Base-by-base conservation (phyloP, 106 monocot species). In the Dendrobium officinale region DNA sequence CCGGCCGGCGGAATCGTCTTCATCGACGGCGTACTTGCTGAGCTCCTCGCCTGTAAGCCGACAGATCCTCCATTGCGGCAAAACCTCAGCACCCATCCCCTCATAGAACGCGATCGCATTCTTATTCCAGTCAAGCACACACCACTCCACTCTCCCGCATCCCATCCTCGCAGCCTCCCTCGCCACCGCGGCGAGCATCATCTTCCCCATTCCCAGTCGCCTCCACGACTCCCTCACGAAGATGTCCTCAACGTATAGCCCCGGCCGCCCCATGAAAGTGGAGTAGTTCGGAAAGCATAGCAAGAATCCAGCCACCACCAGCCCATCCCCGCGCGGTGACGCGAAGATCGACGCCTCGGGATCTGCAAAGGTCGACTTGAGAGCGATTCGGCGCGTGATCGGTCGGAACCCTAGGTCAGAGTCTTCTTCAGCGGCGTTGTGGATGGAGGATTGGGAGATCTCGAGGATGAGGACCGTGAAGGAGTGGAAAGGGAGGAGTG, bases 391-490 rank as follows among this genome's bases (percentile, higher is more conserved):
- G 37, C 75, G 79, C 68, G 78, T 15, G 81, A 85, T 78, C 11
- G 89, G 80, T 31, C 72, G 7, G 81, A 82, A 89, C 9, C 18
- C 51, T 41, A 19, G 64, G 43, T 67, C 64, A 9, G 72, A 27
- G 27, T 73, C 22, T 2, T n/a, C 19, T 66, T 16, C 2, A 49
- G 22, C 16, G 20, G 31, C 6, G n/a, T 51, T 6, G 72, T 86
- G 64, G 78, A 86, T 40, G 6, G 84, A 84, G 64, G 82, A 51
- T 3, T 41, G 78, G 79, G 91, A 93, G 80, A 85, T 59, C 67
- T 99, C 90, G 86, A 95, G 95, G 80, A 95, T 85, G 81, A 99
- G 88, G 81, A 93, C 91, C 78, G 98, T 95, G 89, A 95, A 93
- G 78, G 98, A 95, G 72, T 66, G 85, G 88, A 93, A 95, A 5